Evolutionary conservation across 768 basidiomycete species (phyloP).

Genomic region (Suillus ampliporus): DNA sequence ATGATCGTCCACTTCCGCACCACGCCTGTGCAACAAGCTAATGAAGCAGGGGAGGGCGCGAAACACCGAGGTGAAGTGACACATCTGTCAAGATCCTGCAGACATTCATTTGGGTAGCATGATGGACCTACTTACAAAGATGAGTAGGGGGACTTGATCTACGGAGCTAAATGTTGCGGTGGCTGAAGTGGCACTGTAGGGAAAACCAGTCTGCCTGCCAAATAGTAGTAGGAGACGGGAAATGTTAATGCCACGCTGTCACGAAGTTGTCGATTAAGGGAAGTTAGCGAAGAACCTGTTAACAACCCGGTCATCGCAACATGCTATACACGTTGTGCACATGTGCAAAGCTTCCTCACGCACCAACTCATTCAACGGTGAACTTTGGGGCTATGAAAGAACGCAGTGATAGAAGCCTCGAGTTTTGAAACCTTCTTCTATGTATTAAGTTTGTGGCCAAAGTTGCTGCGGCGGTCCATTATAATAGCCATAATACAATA

Average conservation of each 20-base stretch:
- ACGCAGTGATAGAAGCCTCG: neutral
- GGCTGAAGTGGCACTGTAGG: neutral
- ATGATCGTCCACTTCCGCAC: conserved; percentile 4
- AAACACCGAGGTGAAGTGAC: neutral
- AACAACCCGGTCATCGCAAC: neutral
- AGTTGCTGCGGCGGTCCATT: neutral
- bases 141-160: no score
- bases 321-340: neutral
- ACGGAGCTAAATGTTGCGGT: neutral
- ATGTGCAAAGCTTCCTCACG: neutral
- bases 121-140: neutral
- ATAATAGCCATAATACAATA: neutral
- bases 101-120: neutral
- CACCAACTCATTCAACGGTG: neutral
- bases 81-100: neutral
- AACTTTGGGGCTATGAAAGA: neutral
- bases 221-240: neutral
- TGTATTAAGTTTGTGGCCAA: neutral
- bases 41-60: neutral
- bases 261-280: neutral
- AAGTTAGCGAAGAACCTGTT: neutral
- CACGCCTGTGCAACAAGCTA: neutral
- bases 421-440: neutral
- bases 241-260: neutral
- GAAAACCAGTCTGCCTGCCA: neutral